Conservation (phyloP, 148 eudicot species). For the Vaccinium corymbosum region DNA sequence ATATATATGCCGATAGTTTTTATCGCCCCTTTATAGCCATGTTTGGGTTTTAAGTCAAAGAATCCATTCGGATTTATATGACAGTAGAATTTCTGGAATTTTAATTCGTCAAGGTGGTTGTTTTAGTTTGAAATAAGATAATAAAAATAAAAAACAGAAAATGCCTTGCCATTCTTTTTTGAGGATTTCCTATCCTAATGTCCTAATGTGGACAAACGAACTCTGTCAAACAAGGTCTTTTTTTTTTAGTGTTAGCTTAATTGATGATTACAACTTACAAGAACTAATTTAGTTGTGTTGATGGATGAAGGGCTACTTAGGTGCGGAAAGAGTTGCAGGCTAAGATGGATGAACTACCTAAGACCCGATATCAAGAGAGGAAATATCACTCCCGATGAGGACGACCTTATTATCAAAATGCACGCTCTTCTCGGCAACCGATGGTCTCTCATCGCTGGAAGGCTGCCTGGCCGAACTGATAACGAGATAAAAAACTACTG, state of each 20-base stretch:
- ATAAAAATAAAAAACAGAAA: neutral
- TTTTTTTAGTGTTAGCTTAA: neutral
- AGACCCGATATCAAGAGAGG: slow-evolving; percentile 71
- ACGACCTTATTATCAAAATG: slow-evolving; percentile 59
- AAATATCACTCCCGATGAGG: slow-evolving; percentile 53
- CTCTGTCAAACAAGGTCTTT: neutral
- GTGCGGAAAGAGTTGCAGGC: slow-evolving; percentile 71
- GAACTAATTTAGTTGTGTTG: neutral
- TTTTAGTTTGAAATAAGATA: neutral
- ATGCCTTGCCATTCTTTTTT: neutral
- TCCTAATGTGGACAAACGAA: neutral
- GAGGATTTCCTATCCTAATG: neutral
- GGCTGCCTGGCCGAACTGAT: slow-evolving; percentile 70
- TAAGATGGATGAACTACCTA: slow-evolving; percentile 67
- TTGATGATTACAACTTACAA: neutral
- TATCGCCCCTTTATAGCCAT: neutral
- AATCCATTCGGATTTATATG: neutral
- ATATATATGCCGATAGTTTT: too few species aligned
- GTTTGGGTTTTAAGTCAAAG: neutral
- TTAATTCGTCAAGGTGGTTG: neutral
- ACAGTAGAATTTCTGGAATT: neutral
- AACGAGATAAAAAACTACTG: slow-evolving; percentile 71
- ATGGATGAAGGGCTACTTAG: slow-evolving; percentile 42
- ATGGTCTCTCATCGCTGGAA: slow-evolving; percentile 67
- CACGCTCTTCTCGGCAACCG: slow-evolving; percentile 57